Evolutionary conservation across 176 grass and related monocot genomes (phyloP).

Genomic region (Carex parvula): DNA sequence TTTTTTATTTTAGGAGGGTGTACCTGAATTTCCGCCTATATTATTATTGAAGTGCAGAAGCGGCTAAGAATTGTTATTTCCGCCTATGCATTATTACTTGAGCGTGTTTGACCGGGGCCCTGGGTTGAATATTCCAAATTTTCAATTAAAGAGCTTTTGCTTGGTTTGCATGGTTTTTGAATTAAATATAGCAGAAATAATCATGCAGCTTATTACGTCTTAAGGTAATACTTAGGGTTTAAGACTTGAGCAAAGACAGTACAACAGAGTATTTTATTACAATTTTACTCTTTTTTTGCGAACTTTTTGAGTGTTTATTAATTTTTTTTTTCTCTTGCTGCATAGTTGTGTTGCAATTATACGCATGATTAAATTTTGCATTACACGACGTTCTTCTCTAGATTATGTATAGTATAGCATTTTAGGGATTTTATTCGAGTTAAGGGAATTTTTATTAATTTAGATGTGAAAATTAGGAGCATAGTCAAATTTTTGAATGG

Average conservation of each 20-base stretch:
- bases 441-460: background rate
- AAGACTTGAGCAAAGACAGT: background rate
- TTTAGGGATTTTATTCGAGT: background rate
- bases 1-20: background rate
- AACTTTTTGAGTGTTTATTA: background rate
- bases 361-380: background rate
- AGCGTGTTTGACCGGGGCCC: slow-evolving; percentile 9
- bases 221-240: background rate
- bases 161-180: background rate
- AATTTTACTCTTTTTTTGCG: background rate
- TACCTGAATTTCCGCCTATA: background rate
- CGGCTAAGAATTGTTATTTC: background rate
- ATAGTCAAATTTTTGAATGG: too few relatives aligned
- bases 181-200: background rate
- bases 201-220: background rate
- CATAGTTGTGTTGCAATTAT: background rate
- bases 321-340: too few relatives aligned
- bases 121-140: background rate
- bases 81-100: background rate
- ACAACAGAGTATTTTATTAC: background rate
- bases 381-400: background rate
- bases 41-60: background rate
- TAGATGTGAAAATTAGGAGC: too few relatives aligned
- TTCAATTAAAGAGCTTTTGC: background rate
- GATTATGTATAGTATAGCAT: background rate